Conservation (phyloP, 306 rosid genomes). For the Vigna angularis region DNA sequence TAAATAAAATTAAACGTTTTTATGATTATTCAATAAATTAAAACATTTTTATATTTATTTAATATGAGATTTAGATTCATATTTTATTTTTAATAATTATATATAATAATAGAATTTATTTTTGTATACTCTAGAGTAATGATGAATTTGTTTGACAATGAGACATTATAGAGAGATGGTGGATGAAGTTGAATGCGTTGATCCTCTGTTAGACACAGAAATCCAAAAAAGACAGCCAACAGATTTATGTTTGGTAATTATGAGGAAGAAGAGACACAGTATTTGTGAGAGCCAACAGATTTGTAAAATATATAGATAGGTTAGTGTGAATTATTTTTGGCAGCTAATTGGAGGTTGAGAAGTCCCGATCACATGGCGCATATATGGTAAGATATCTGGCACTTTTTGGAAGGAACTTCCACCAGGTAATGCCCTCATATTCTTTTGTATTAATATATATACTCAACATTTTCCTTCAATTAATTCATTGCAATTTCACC, state of each 20-base stretch:
- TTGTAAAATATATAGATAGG: slow-evolving; percentile 39
- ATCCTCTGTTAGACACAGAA: slow-evolving; percentile 28
- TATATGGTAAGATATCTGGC: slow-evolving; percentile 14
- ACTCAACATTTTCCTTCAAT: slow-evolving; percentile 4
- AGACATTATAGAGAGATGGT: neutral
- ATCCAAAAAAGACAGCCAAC: slow-evolving; percentile 51
- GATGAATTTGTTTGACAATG: slow-evolving; percentile 4
- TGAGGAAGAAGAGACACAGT: slow-evolving; percentile 35
- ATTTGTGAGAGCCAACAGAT: slow-evolving; percentile 48
- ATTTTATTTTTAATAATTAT: too few relatives aligned
- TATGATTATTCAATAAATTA: too few relatives aligned
- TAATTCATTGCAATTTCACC: neutral
- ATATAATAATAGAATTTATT: too few relatives aligned
- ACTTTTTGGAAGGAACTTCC: slow-evolving; percentile 32
- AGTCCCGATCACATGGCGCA: slow-evolving; percentile 41
- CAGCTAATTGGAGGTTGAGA: slow-evolving; percentile 46
- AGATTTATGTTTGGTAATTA: slow-evolving; percentile 48
- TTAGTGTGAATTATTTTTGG: slow-evolving; percentile 38
- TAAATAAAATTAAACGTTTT: too few relatives aligned
- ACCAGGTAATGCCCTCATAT: neutral
- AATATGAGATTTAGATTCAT: too few relatives aligned
- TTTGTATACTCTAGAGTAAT: too few relatives aligned
- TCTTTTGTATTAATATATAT: slow-evolving; percentile 34
- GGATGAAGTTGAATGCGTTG: slow-evolving; percentile 17
- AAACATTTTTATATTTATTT: too few relatives aligned